phyloP scores from a whole-genome alignment of 2,329 filamentous ascomycete species.

The Diplodia intermedia region DNA sequence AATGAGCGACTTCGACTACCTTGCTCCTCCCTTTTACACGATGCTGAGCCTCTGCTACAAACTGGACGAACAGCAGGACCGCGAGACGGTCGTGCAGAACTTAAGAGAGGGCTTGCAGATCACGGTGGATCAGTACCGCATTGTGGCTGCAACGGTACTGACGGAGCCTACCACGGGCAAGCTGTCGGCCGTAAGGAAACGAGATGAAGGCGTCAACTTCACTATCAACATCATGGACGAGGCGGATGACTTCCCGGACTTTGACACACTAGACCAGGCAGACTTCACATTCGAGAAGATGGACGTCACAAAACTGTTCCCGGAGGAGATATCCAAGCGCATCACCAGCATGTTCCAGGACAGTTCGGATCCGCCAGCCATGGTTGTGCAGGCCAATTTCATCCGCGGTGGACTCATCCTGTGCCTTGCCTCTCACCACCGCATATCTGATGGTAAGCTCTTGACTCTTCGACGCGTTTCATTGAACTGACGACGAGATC shows the following conservation, averaged over 20 bases:
- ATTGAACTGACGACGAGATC: not conserved
- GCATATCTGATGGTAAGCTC: slow-evolving; percentile 35
- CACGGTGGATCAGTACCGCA: slow-evolving; percentile 35
- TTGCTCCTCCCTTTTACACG: not conserved
- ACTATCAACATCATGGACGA: slow-evolving; percentile 33
- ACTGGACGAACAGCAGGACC: slow-evolving; percentile 20
- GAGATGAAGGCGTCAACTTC: slow-evolving; percentile 32
- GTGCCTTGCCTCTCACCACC: slow-evolving; percentile 40
- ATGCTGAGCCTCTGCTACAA: slow-evolving; percentile 37
- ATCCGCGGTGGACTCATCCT: slow-evolving; percentile 41
- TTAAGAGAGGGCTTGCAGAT: slow-evolving; percentile 34
- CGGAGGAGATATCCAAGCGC: slow-evolving; percentile 31
- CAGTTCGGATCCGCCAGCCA: slow-evolving; percentile 22
- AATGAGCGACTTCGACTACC: slow-evolving; percentile 6
- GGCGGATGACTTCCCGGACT: slow-evolving; percentile 34
- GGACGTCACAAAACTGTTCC: slow-evolving; percentile 27
- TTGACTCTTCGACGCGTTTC: not conserved
- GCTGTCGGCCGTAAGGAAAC: slow-evolving; percentile 36
- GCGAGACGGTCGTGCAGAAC: slow-evolving; percentile 32
- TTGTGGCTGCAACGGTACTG: slow-evolving; percentile 34
- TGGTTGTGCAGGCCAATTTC: slow-evolving; percentile 41
- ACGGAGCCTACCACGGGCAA: slow-evolving; percentile 34
- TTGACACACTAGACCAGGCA: slow-evolving; percentile 33
- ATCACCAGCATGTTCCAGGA: not conserved
- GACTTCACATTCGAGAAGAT: slow-evolving; percentile 35